These are phyloP conservation scores for Iris macrosiphon DNA, from an alignment of 106 monocot genomes.

Conservation along the genomic window DNA sequence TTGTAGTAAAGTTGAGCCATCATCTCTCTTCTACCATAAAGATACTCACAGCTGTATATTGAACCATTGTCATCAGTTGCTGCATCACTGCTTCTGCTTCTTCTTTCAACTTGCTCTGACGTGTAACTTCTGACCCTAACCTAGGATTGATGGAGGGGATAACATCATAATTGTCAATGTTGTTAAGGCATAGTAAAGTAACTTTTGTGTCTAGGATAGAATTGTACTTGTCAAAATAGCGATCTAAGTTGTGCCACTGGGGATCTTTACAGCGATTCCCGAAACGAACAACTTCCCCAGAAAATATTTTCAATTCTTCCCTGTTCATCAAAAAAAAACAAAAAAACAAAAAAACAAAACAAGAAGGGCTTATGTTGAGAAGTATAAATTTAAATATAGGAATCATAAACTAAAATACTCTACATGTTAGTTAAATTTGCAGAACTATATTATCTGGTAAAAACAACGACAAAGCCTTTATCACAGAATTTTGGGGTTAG, in stretches of 20 bases:
- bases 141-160: slow-evolving; percentile 24
- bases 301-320: slow-evolving; percentile 85
- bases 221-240: slow-evolving; percentile 22
- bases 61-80: slow-evolving; percentile 59
- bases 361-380: too few relatives aligned
- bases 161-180: not conserved
- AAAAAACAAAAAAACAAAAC: not conserved
- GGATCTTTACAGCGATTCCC: slow-evolving; percentile 93
- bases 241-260: slow-evolving; percentile 82
- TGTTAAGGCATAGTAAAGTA: not conserved
- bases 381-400: too few relatives aligned
- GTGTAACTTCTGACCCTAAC: slow-evolving; percentile 54
- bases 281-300: slow-evolving; percentile 72
- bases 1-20: not conserved
- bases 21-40: not conserved
- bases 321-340: slow-evolving; percentile 28
- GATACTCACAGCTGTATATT: slow-evolving; percentile 74
- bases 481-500: too few relatives aligned
- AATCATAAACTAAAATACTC: too few relatives aligned
- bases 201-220: not conserved
- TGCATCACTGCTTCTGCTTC: slow-evolving; percentile 58
- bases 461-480: too few relatives aligned
- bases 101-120: slow-evolving; percentile 57
- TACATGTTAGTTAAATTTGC: too few relatives aligned
- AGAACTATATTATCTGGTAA: too few relatives aligned